phyloP scores from a whole-genome alignment of 768 basidiomycete genomes.

The Daedaleopsis nitida region DNA sequence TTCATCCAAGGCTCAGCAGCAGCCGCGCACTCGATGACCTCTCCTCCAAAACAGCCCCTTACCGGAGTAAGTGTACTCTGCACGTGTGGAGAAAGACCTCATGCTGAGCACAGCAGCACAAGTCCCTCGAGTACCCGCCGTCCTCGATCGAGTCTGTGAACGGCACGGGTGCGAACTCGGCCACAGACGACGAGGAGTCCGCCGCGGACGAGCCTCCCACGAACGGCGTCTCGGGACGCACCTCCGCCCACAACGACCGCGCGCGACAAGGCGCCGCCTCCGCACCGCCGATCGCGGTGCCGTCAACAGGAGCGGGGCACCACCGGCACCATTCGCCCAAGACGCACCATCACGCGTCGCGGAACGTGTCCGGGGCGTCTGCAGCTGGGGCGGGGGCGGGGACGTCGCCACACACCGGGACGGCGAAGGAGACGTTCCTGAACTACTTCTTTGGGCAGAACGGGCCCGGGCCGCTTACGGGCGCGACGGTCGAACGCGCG shows the following conservation, averaged over 20 bases:
- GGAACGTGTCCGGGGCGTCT: slow-evolving; percentile 15
- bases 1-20: slow-evolving; percentile 82
- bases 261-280: slow-evolving; percentile 47
- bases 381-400: slow-evolving; percentile 1
- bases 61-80: slow-evolving; percentile 52
- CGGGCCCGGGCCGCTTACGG: slow-evolving; percentile 72
- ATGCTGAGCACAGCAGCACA: slow-evolving; percentile 22
- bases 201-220: slow-evolving; percentile 52
- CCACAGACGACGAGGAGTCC: slow-evolving; percentile 68
- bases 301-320: slow-evolving; percentile 22
- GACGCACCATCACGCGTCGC: slow-evolving; percentile 31
- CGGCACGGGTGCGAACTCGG: slow-evolving; percentile 49
- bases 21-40: slow-evolving; percentile 51
- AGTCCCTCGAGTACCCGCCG: slow-evolving; percentile 46
- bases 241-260: slow-evolving; percentile 78
- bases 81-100: background rate
- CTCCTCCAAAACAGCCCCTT: slow-evolving; percentile 46
- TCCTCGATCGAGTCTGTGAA: slow-evolving; percentile 64
- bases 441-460: slow-evolving; percentile 98
- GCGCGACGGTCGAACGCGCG: slow-evolving; percentile 50
- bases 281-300: slow-evolving; percentile 31
- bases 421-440: slow-evolving; percentile 89
- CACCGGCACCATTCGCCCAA: slow-evolving; percentile 26
- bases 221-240: slow-evolving; percentile 56
- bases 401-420: slow-evolving; percentile 30